These are phyloP conservation scores for Quercus tomentella DNA, from an alignment of 331 rosid species.

Conservation along the genomic window DNA sequence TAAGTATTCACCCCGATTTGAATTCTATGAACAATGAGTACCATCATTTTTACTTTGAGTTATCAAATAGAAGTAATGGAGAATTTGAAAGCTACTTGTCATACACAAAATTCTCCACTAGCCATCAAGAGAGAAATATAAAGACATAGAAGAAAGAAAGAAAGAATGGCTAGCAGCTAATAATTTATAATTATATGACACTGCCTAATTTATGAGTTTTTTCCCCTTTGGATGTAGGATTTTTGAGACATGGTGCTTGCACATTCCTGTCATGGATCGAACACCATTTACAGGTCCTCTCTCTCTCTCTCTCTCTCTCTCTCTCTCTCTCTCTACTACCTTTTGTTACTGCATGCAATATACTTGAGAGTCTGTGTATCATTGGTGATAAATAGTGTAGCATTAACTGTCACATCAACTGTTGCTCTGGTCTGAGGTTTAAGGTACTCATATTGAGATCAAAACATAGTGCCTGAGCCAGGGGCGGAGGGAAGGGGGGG, in stretches of 20 bases:
- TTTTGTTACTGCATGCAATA: not conserved
- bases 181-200: not conserved
- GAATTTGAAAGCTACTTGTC: not conserved
- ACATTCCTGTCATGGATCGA: conserved; percentile 77
- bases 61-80: not conserved
- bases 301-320: conserved; percentile 1
- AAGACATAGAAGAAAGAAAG: not conserved
- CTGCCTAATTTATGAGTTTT: conserved; percentile 3
- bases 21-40: not conserved
- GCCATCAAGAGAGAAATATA: not conserved
- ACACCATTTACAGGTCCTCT: conserved; percentile 64
- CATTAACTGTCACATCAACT: not conserved
- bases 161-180: not conserved
- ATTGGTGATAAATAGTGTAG: not conserved
- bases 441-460: not conserved
- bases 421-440: not conserved
- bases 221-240: conserved; percentile 45
- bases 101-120: not conserved
- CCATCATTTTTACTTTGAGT: not conserved
- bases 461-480: not conserved
- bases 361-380: not conserved
- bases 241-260: conserved; percentile 90
- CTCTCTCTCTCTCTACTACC: not conserved
- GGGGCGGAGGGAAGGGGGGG: no score
- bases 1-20: conserved; percentile 21